These are phyloP conservation scores for Stenogyne calaminthoides DNA, from an alignment of 305 asterid species.

Conservation along the genomic window DNA sequence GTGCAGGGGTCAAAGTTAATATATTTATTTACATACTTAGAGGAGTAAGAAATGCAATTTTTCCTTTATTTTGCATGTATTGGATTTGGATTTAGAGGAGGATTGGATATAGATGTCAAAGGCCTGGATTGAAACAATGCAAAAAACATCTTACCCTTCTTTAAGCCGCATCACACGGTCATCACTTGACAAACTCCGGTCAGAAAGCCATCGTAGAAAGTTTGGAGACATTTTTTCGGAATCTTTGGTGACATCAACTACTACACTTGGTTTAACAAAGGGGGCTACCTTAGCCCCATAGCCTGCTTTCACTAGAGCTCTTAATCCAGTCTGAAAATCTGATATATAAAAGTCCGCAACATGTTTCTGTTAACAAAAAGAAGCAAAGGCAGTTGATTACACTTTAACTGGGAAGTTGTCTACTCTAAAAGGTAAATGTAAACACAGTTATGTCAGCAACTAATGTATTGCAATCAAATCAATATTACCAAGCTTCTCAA, in stretches of 20 bases:
- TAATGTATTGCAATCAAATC: slow-evolving; percentile 7
- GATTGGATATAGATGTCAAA: slow-evolving; percentile 16
- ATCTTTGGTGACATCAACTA: slow-evolving; percentile 66
- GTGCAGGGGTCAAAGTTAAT: neutral
- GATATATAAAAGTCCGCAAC: slow-evolving; percentile 96
- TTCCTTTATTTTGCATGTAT: neutral
- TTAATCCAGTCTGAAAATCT: slow-evolving; percentile 89
- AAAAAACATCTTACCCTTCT: slow-evolving; percentile 69
- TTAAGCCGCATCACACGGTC: slow-evolving; percentile 74
- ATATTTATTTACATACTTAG: neutral
- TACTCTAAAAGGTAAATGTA: neutral
- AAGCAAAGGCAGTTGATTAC: slow-evolving; percentile 27
- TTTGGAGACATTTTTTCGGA: slow-evolving; percentile 62
- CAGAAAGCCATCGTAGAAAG: slow-evolving; percentile 78
- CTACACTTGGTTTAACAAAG: slow-evolving; percentile 67
- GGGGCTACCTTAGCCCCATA: slow-evolving; percentile 95
- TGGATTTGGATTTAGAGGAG: neutral
- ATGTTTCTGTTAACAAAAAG: slow-evolving; percentile 55
- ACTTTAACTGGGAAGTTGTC: slow-evolving; percentile 1
- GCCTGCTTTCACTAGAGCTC: slow-evolving; percentile 97
- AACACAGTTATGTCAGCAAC: neutral
- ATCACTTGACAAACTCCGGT: slow-evolving; percentile 75
- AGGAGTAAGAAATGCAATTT: neutral
- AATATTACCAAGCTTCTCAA: neutral
- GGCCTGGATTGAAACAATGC: neutral